Evolutionary conservation across 176 grass and related monocot genomes (phyloP), one percentile per base, ranked within the genome.

Genomic region (Oryza officinalis): DNA sequence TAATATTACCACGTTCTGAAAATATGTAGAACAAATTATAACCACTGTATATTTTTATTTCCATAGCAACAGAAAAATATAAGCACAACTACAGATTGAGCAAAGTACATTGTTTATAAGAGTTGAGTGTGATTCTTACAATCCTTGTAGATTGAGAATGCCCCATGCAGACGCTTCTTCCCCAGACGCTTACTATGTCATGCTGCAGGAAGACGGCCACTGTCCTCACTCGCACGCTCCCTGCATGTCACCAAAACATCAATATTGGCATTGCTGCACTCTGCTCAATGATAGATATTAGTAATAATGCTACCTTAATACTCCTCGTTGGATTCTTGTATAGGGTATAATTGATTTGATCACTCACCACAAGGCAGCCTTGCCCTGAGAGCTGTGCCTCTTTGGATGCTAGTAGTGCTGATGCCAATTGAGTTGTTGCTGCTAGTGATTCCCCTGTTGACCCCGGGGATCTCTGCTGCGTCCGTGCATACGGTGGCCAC

Each of bases 401-500:
- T 98, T 8, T 93, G 71, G 60, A 98, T 88, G 84, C 82, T 54
- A 3, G 54, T 23, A 59, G 70, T 80, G 65, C 47, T 86, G 75
- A 83, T 88, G 89, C 76, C 95, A 72, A 60, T 33, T 40, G 83
- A 66, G 74, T 32, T 75, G 50, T 22, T 79, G 31, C 13, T 76
- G 65, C 32, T 33, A 33, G 45, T 60, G 88, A 78, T 83, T 1
- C 84, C 73, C 63, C 46, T 79, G 69, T 84, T 84, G 25, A 77
- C 87, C 60, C 91, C 96, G 0, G 82, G 30, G 28, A 80, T 66
- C 80, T 98, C 89, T 8, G 95, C 92, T 14, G 92, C 92, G 84
- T 98, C 95, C 0, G 95, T 89, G 86, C 95, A 98, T n/a, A 98
- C 90, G 3, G 95, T 98, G 57, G 95, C 92, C n/a, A 98, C 77